Evolutionary conservation across 2,329 filamentous ascomycete species (phyloP).

Genomic region (Pseudocercospora pini-densiflorae): DNA sequence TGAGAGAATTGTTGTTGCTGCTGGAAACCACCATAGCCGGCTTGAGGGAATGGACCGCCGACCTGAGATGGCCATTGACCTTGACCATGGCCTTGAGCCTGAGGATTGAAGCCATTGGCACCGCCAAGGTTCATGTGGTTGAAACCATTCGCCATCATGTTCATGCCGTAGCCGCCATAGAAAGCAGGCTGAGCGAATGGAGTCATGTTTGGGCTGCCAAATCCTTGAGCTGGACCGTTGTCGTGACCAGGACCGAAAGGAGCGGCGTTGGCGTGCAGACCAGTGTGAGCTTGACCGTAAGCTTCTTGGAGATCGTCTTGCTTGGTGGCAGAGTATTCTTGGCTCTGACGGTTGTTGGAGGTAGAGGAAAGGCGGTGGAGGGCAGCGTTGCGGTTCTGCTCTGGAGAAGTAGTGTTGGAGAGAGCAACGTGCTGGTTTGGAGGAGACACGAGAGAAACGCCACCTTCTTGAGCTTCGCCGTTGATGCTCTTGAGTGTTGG

Average conservation of each 20-base stretch:
- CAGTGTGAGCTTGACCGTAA: constrained; percentile 69
- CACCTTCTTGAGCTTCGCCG: constrained; percentile 54
- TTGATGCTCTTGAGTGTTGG: constrained; percentile 78
- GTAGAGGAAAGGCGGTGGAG: constrained; percentile 69
- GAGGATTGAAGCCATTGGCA: constrained; percentile 45
- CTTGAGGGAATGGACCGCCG: constrained; percentile 35
- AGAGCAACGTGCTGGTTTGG: constrained; percentile 29
- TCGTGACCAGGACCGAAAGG: constrained; percentile 69
- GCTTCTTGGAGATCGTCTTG: constrained; percentile 53
- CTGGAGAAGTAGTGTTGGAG: constrained; percentile 46
- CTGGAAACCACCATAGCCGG: constrained; percentile 61
- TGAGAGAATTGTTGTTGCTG: constrained; percentile 48
- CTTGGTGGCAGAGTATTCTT: constrained; percentile 64
- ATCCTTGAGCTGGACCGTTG: constrained; percentile 43
- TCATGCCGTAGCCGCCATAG: constrained; percentile 57
- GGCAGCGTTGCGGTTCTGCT: constrained; percentile 65
- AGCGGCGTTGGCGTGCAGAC: constrained; percentile 77
- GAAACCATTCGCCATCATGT: constrained; percentile 71
- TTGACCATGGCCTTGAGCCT: constrained; percentile 26
- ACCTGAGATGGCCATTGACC: constrained; percentile 34
- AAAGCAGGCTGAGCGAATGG: constrained; percentile 45
- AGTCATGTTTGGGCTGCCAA: constrained; percentile 35
- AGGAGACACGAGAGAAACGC: constrained; percentile 35
- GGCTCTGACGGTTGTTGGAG: constrained; percentile 68
- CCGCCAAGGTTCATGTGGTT: constrained; percentile 64